phyloP scores from a whole-genome alignment of 139 green algal species.

The Tetraselmis striata region DNA sequence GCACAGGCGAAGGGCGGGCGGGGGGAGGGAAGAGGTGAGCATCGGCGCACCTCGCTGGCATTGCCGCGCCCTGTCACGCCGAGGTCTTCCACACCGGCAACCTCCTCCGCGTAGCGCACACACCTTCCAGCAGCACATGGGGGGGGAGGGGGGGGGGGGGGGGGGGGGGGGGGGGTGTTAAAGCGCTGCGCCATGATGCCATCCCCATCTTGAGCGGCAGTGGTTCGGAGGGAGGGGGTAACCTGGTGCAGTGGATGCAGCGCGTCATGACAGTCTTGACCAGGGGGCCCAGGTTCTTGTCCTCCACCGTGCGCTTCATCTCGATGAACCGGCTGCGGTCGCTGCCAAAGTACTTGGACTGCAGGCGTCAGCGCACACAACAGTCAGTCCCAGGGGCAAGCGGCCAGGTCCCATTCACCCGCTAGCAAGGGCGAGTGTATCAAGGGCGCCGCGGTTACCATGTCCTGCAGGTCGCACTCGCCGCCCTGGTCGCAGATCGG shows the following conservation, averaged over 20 bases:
- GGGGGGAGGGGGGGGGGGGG: too few relatives aligned
- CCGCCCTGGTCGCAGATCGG: constrained; percentile 99
- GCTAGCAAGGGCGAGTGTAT: too few relatives aligned
- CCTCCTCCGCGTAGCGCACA: constrained; percentile 90
- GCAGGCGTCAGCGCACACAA: too few relatives aligned
- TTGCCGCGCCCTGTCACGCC: constrained; percentile 85
- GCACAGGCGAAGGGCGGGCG: too few relatives aligned
- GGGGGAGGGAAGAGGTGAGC: too few relatives aligned
- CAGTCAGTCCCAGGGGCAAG: too few relatives aligned
- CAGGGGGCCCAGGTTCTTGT: constrained; percentile 95
- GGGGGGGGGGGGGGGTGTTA: too few relatives aligned
- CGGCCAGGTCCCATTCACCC: too few relatives aligned
- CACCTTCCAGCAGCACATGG: too few relatives aligned
- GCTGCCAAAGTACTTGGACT: constrained; percentile 90
- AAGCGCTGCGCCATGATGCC: too few relatives aligned
- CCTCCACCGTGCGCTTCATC: constrained; percentile 81
- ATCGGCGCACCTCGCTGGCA: constrained; percentile 50
- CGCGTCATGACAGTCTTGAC: constrained; percentile 99
- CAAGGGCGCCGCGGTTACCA: constrained; percentile 38
- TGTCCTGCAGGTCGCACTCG: constrained; percentile 97
- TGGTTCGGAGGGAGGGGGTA: too few relatives aligned
- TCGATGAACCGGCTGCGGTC: constrained; percentile 89
- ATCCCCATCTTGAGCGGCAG: too few relatives aligned
- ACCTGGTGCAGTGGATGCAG: constrained; percentile 84
- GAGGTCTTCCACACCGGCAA: constrained; percentile 89